These are phyloP conservation scores for Talaromyces stipitatus DNA, from an alignment of 495 filamentous ascomycete species.

Conservation along the genomic window DNA sequence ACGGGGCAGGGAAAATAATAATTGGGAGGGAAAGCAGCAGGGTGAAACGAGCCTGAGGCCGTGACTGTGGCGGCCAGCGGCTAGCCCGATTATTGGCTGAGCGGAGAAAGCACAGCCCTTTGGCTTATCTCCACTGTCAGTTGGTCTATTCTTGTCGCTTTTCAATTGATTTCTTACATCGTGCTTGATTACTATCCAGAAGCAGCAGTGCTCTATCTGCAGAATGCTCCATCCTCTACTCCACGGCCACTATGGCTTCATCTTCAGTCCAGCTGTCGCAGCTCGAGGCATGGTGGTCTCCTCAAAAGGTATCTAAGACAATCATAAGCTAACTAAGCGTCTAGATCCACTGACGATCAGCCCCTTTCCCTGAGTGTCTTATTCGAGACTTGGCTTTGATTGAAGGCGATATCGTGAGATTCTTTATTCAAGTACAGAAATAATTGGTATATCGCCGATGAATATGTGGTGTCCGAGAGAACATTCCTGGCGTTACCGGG, in stretches of 20 bases:
- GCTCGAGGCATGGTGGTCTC: background rate
- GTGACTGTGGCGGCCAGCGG: background rate
- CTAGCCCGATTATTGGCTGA: background rate
- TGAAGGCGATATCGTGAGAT: no score
- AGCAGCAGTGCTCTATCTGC: background rate
- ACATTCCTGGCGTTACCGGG: background rate
- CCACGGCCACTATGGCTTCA: no score
- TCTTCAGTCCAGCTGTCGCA: background rate
- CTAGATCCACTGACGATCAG: background rate
- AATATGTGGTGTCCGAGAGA: no score
- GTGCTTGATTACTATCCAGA: no score
- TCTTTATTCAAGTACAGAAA: no score
- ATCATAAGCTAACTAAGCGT: background rate
- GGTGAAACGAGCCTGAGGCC: background rate
- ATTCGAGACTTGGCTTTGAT: no score
- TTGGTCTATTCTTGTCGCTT: background rate
- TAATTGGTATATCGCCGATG: no score
- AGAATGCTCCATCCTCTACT: no score
- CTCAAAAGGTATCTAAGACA: background rate
- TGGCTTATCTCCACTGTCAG: background rate
- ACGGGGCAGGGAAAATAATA: slow-evolving; percentile 3
- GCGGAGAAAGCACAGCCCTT: background rate
- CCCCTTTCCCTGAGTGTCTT: background rate
- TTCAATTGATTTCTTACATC: no score
- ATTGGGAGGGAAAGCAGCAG: background rate